A percentile compares a stretch with the other conserved stretches of the same genome.
Conservation (phyloP, 805 yeast genomes). For the Lachancea sp. region DNA sequence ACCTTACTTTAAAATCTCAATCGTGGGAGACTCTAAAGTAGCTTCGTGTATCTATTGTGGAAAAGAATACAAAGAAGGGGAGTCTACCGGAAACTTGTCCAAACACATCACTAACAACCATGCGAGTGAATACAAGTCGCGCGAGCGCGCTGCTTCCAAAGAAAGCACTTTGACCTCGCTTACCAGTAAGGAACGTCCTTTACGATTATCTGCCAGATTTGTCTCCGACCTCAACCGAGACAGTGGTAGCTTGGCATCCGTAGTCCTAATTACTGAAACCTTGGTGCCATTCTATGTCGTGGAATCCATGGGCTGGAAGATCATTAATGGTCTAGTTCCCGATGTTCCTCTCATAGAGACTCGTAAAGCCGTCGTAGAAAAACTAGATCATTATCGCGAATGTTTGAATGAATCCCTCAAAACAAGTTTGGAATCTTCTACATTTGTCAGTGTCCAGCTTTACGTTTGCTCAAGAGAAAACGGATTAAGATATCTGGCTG, state of each 20-base stretch:
- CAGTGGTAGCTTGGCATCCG: slow-evolving; percentile 8
- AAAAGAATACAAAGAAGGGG: slow-evolving; percentile 12
- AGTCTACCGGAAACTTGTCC: slow-evolving; percentile 11
- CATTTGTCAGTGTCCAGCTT: slow-evolving; percentile 7
- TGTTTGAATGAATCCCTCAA: slow-evolving; percentile 4
- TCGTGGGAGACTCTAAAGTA: slow-evolving; percentile 3
- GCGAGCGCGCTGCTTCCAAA: slow-evolving; percentile 7
- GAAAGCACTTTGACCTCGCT: slow-evolving; percentile 5
- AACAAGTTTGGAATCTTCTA: slow-evolving; percentile 2
- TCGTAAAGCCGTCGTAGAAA: slow-evolving; percentile 6
- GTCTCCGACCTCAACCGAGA: slow-evolving; percentile 7
- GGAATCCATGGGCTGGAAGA: slow-evolving; percentile 9
- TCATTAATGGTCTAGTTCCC: slow-evolving; percentile 5
- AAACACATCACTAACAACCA: slow-evolving; percentile 10
- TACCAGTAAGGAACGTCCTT: slow-evolving; percentile 7
- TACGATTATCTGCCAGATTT: slow-evolving; percentile 4
- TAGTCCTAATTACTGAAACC: slow-evolving; percentile 4
- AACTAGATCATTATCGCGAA: slow-evolving; percentile 4
- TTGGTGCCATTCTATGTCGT: slow-evolving; percentile 6
- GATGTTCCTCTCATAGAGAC: slow-evolving; percentile 7
- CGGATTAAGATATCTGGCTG: slow-evolving; percentile 4
- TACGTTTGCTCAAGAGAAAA: slow-evolving; percentile 5
- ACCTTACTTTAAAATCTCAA: slow-evolving; percentile 8
- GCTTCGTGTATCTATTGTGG: slow-evolving; percentile 11
- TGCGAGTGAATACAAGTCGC: slow-evolving; percentile 7